Evolutionary conservation across 176 grass and related monocot genomes (phyloP), one percentile per base, ranked within the genome.

Genomic region (Otatea glauca): DNA sequence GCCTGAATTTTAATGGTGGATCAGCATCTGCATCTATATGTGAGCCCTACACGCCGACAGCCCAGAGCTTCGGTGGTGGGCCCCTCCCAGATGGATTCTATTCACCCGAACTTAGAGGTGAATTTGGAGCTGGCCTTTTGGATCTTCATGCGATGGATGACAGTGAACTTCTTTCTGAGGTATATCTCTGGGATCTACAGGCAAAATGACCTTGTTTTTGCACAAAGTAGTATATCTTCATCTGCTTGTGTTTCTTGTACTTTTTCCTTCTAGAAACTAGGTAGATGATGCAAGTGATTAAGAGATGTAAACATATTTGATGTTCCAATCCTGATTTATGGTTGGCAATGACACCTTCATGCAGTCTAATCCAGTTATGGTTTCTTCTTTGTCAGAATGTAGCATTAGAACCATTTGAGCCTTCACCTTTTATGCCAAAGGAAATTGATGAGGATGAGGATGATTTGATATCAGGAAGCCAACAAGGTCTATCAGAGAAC

Each of bases 111-210:
- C 83, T 94, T 39, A 93, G 89, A 93, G 91, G 95, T 80, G 95
- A 97, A 72, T 92, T 94, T 85, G 95, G 92, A 66, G 95, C 95
- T 90, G 95, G 95, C n/a, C 92, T 97, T 83, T 82, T 97, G 75
- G 95, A 97, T 79, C 91, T 94, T 71, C 95, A 97, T 87, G 89
- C 95, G 70, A 94, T 97, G 65, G 95, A 97, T 88, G 95, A 97
- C 24, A 97, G 91, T 9, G 95, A 97, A 37, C 92, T 97, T 64
- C 85, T 97, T 27, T 94, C 95, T n/a, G 95, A 94, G 91, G 95
- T 97, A 91, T 69, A 68, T 20, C 65, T 13, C 63, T 84, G 41
- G 71, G 73, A 51, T 51, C 20, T 79, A 72, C 63, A 77, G 24
- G 27, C 0, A 20, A 78, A 23, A 66, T 6, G 32, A 65, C 60